phyloP scores from a whole-genome alignment of 345 rosid genomes.

The Rubroshorea leprosula region DNA sequence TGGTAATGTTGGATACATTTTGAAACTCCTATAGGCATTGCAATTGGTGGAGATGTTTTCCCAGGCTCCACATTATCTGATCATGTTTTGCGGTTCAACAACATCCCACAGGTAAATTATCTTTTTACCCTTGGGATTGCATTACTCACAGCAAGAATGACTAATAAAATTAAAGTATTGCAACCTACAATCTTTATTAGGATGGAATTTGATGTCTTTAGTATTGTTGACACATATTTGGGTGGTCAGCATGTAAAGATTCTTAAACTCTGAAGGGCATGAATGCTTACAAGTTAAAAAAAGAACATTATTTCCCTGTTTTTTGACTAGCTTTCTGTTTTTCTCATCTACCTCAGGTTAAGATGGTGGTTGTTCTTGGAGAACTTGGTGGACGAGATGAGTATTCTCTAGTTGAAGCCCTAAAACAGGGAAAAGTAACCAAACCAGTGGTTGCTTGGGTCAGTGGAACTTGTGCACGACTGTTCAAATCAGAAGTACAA shows the following conservation, averaged over 20 bases:
- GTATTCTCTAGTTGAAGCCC: slow-evolving; percentile 91
- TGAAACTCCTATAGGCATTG: slow-evolving; percentile 60
- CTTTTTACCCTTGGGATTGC: background rate
- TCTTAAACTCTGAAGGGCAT: too few species aligned
- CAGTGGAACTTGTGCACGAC: slow-evolving; percentile 96
- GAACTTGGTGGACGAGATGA: slow-evolving; percentile 98
- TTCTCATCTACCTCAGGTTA: slow-evolving; percentile 47
- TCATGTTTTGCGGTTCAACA: slow-evolving; percentile 86
- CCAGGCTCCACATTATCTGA: slow-evolving; percentile 94
- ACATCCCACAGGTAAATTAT: slow-evolving; percentile 78
- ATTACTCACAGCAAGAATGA: background rate
- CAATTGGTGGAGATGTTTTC: slow-evolving; percentile 98
- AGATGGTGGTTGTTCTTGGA: slow-evolving; percentile 92
- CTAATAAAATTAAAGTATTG: background rate
- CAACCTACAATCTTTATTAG: background rate
- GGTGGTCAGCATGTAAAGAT: too few species aligned
- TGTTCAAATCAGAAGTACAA: slow-evolving; percentile 96
- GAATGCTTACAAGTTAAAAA: background rate
- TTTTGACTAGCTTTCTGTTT: background rate
- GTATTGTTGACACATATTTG: too few species aligned
- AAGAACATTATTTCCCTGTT: background rate
- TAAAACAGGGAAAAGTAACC: slow-evolving; percentile 84
- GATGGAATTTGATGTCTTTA: too few species aligned
- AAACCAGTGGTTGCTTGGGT: slow-evolving; percentile 99
- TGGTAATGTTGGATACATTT: slow-evolving; percentile 6